Percentiles rank a stretch among this genome's conserved stretches.
Evolutionary conservation across 768 basidiomycete species (phyloP).

Genomic region (Leccinum variicolor): DNA sequence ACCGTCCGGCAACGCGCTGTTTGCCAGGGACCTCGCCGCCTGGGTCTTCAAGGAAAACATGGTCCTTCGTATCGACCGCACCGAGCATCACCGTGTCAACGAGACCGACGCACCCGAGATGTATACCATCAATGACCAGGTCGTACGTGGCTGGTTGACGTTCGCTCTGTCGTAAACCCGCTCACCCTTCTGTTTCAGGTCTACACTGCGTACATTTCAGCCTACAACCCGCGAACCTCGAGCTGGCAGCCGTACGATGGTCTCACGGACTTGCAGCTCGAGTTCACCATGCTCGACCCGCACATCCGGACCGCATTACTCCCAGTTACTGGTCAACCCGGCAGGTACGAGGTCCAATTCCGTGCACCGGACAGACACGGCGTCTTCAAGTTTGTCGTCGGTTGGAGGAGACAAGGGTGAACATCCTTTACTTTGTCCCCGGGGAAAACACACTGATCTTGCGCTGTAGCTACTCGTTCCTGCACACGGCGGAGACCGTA

Average conservation of each 20-base stretch:
- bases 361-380: slow-evolving; percentile 93
- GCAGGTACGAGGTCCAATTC: slow-evolving; percentile 81
- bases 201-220: slow-evolving; percentile 70
- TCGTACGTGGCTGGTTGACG: slow-evolving; percentile 44
- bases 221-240: slow-evolving; percentile 51
- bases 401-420: slow-evolving; percentile 87
- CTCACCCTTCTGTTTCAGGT: slow-evolving; percentile 44
- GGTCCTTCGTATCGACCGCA: slow-evolving; percentile 73
- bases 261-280: slow-evolving; percentile 81
- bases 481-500: slow-evolving; percentile 71
- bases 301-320: slow-evolving; percentile 81
- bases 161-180: neutral
- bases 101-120: slow-evolving; percentile 57
- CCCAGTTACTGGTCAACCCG: slow-evolving; percentile 52
- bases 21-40: slow-evolving; percentile 68
- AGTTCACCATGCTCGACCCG: slow-evolving; percentile 99
- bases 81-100: slow-evolving; percentile 70
- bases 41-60: slow-evolving; percentile 92
- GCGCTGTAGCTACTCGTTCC: slow-evolving; percentile 59
- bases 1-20: slow-evolving; percentile 70
- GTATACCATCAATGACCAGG: slow-evolving; percentile 85
- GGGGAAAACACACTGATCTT: neutral
- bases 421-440: slow-evolving; percentile 19
- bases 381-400: slow-evolving; percentile 95
- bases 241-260: slow-evolving; percentile 73